These are phyloP conservation scores for Coemansia sp. DNA, from an alignment of 192 early-diverging fungal genomes.

Conservation along the genomic window DNA sequence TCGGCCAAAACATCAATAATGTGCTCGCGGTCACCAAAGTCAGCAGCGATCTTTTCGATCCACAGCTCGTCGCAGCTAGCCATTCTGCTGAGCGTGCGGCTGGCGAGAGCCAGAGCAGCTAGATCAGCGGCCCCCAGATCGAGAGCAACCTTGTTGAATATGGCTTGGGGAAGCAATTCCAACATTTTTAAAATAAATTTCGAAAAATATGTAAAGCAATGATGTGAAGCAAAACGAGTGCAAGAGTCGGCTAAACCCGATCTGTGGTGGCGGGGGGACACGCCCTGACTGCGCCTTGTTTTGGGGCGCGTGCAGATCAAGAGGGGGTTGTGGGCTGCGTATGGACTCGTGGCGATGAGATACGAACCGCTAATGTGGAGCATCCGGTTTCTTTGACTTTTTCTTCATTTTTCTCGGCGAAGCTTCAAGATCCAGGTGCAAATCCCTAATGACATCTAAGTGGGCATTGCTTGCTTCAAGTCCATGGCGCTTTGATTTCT, in stretches of 20 bases:
- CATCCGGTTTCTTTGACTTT: not conserved
- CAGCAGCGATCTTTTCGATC: constrained; percentile 38
- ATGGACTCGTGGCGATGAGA: too few relatives aligned
- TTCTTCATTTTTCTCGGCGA: constrained; percentile 1
- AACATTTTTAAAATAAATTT: constrained; percentile 7
- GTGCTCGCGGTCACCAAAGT: constrained; percentile 43
- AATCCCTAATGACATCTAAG: not conserved
- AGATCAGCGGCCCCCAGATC: constrained; percentile 25
- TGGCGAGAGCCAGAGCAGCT: constrained; percentile 23
- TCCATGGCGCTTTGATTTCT: not conserved
- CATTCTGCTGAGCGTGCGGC: constrained; percentile 21
- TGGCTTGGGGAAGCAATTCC: constrained; percentile 32
- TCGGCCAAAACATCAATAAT: constrained; percentile 38
- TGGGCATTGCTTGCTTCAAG: not conserved
- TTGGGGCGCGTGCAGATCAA: too few relatives aligned
- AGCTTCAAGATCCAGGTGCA: not conserved
- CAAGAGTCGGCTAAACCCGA: too few relatives aligned
- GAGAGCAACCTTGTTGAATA: constrained; percentile 36
- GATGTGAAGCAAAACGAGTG: too few relatives aligned
- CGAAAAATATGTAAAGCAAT: too few relatives aligned
- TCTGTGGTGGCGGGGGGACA: too few relatives aligned
- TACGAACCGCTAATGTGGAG: too few relatives aligned
- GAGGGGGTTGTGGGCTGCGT: too few relatives aligned
- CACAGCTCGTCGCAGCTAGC: constrained; percentile 32
- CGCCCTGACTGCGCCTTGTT: too few relatives aligned